Evolutionary conservation across 441 rosid species (phyloP), one percentile per base, ranked within the genome.

Genomic region (Corymbia calophylla): DNA sequence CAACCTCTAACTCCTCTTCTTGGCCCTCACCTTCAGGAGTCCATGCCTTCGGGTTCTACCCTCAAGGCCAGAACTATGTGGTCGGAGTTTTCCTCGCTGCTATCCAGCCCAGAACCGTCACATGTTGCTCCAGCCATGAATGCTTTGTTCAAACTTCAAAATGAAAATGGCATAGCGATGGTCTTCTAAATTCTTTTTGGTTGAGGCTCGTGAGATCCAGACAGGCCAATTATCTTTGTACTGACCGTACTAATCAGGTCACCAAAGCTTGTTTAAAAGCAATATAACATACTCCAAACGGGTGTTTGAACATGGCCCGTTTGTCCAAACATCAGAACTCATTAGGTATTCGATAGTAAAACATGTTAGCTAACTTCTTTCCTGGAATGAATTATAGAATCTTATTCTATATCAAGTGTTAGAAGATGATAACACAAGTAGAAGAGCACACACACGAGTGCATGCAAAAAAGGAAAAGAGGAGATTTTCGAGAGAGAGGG

Each of bases 11-110:
- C 86, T 17, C 91, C 23, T 60, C 91, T 10, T 93, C 91, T 14
- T 93, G 92, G 94, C 68, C 53, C 21, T 94, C 94, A 9, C 91
- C 92, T 84, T 92, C 92, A 6, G 89, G 94, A 47, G 90, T 91
- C 25, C 93, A 68, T 19, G 93, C 93, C 60, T 93, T 94, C 1
- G 94, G 95, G 60, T 93, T 94, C 88, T 91, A 89, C 39, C 55
- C 1, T 14, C 90, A 85, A 87, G 90, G 90, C 64, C n/a, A 53
- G 15, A 86, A 89, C 53, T 91, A 90, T 70, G 86, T n/a, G 17
- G 89, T 90, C 3, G 94, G 93, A 12, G 12, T 94, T 62, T 92
- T 91, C 86, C 54, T 94, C 8, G 89, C 89, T 1, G 92, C 91
- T 7, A 88, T 91, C 82, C 88, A 60, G 0, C 27, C 39, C 16